Conservation (phyloP, 1,284 basidiomycete genomes). For the Schizophyllum amplum region DNA sequence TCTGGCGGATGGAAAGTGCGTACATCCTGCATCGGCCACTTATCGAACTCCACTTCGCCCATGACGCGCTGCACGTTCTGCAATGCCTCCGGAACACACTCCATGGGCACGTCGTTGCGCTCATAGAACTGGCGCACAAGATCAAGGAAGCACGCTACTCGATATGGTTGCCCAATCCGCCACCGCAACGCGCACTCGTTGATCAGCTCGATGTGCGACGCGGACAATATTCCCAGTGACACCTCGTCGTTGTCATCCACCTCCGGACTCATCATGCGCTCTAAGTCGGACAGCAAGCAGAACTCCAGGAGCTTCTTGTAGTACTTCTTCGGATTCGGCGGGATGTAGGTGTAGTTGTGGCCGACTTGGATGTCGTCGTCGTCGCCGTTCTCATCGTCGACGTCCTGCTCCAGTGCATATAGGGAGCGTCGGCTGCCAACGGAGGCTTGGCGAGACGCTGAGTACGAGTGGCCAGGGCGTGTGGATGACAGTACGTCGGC, state of each 20-base stretch:
- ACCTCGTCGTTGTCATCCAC: conserved; percentile 96
- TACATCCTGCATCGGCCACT: conserved; percentile 82
- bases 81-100: conserved; percentile 90
- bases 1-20: conserved; percentile 32
- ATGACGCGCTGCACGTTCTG: conserved; percentile 64
- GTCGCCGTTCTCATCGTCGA: conserved; percentile 28
- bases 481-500: conserved; percentile 40
- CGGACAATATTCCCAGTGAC: conserved; percentile 86
- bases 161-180: conserved; percentile 79
- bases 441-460: conserved; percentile 45
- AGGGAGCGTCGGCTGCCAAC: conserved; percentile 60
- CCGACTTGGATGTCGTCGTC: conserved; percentile 67
- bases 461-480: conserved; percentile 49
- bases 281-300: conserved; percentile 83
- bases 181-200: conserved; percentile 85
- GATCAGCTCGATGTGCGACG: conserved; percentile 75
- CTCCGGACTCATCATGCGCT: conserved; percentile 79
- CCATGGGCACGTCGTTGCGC: conserved; percentile 85
- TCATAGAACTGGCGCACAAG: conserved; percentile 86
- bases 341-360: conserved; percentile 82
- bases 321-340: conserved; percentile 78
- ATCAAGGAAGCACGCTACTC: conserved; percentile 77
- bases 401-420: conserved; percentile 28
- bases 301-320: conserved; percentile 81
- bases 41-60: conserved; percentile 60